Evolutionary conservation across 768 basidiomycete genomes (phyloP).

Genomic region (Cyclocybe aegerita): DNA sequence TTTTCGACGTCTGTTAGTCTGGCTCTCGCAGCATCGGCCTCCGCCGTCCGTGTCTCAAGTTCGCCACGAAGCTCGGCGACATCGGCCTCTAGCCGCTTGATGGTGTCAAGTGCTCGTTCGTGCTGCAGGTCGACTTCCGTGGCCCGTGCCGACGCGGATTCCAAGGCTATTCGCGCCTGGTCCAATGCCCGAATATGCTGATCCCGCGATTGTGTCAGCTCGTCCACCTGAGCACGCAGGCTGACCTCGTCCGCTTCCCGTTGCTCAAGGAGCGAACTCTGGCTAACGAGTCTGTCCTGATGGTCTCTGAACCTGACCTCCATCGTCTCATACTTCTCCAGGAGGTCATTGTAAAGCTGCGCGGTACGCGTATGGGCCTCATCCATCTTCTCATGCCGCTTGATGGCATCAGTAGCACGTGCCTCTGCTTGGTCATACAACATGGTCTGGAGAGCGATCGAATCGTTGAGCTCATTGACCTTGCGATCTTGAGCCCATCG

Average conservation of each 20-base stretch:
- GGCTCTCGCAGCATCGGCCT: constrained; percentile 67
- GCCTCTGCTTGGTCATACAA: constrained; percentile 80
- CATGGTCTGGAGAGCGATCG: constrained; percentile 74
- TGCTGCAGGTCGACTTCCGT: constrained; percentile 78
- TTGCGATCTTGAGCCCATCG: constrained; percentile 68
- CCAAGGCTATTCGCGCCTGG: constrained; percentile 77
- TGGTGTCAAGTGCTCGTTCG: constrained; percentile 66
- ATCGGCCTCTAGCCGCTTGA: constrained; percentile 71
- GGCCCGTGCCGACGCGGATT: constrained; percentile 72
- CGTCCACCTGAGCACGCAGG: constrained; percentile 66
- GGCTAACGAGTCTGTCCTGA: constrained; percentile 66
- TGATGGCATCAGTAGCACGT: constrained; percentile 68
- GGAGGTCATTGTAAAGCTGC: constrained; percentile 69
- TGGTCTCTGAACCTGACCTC: constrained; percentile 76
- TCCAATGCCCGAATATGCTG: constrained; percentile 88
- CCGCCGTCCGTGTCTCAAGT: constrained; percentile 70
- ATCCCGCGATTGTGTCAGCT: constrained; percentile 68
- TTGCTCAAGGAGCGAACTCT: constrained; percentile 75
- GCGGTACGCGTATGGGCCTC: constrained; percentile 62
- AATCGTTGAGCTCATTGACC: constrained; percentile 68
- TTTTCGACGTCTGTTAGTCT: constrained; percentile 82
- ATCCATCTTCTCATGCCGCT: constrained; percentile 75
- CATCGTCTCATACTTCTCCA: constrained; percentile 55
- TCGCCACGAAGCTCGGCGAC: constrained; percentile 79
- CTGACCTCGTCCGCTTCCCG: constrained; percentile 75